Evolutionary conservation across 768 basidiomycete species (phyloP).

Genomic region (Suillus lakei): DNA sequence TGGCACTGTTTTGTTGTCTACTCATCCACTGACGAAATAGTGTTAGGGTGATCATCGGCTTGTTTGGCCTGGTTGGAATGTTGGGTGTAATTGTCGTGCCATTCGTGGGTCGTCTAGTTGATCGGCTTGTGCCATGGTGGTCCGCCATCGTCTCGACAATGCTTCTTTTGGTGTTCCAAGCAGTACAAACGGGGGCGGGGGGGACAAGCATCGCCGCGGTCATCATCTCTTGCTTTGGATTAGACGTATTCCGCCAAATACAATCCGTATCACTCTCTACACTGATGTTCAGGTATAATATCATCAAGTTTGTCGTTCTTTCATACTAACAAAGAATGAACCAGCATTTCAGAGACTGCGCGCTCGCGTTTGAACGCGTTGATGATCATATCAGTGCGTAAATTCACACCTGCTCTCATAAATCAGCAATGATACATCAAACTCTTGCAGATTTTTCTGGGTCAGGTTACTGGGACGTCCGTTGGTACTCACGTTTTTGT

Average conservation of each 20-base stretch:
- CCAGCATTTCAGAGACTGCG: constrained; percentile 28
- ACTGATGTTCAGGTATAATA: neutral
- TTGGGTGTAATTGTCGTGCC: constrained; percentile 38
- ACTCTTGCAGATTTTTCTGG: constrained; percentile 26
- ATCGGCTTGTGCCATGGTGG: constrained; percentile 45
- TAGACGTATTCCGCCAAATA: constrained; percentile 33
- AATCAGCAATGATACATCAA: neutral
- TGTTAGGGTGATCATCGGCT: constrained; percentile 44
- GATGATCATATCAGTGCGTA: constrained; percentile 27
- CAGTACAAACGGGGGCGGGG: constrained; percentile 42
- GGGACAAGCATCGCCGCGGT: constrained; percentile 43
- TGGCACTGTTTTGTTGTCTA: neutral
- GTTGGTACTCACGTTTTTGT: constrained; percentile 45
- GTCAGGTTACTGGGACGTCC: constrained; percentile 48
- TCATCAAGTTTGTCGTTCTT: too few relatives aligned
- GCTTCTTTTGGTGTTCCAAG: constrained; percentile 31
- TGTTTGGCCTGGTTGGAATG: constrained; percentile 53
- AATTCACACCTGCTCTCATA: neutral
- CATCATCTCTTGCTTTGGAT: constrained; percentile 43
- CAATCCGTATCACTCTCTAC: neutral
- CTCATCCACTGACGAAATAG: constrained; percentile 9
- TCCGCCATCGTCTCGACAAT: constrained; percentile 42
- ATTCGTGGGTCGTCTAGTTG: constrained; percentile 28
- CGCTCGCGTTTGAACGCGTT: constrained; percentile 33
- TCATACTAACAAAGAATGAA: neutral